Percentiles rank a stretch among this genome's conserved stretches.
Evolutionary conservation across 345 rosid species (phyloP).

Genomic region (Eutrema yunnanense): DNA sequence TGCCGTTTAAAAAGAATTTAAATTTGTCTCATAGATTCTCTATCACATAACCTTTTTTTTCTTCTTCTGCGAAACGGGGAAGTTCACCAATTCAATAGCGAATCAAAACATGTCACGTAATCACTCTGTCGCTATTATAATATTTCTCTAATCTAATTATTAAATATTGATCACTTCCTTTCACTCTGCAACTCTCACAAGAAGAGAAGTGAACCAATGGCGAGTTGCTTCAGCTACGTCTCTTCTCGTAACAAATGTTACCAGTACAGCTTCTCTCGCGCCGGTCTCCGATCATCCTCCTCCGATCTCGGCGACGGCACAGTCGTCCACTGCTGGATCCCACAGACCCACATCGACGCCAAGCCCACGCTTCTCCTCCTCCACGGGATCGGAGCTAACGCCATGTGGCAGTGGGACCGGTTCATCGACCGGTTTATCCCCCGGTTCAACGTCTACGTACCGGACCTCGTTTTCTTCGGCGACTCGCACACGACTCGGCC

Average conservation of each 20-base stretch:
- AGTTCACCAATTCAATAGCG: not conserved
- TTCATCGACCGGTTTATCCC: conserved; percentile 47
- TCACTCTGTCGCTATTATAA: not conserved
- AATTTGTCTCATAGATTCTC: not conserved
- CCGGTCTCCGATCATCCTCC: conserved; percentile 68
- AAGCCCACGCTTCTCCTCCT: conserved; percentile 60
- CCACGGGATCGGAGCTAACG: conserved; percentile 94
- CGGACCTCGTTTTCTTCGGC: conserved; percentile 88
- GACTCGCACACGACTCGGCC: conserved; percentile 71
- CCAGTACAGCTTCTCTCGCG: conserved; percentile 54
- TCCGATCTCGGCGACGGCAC: conserved; percentile 85
- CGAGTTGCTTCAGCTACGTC: conserved; percentile 59
- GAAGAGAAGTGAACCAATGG: conserved; percentile 30
- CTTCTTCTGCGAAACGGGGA: not conserved
- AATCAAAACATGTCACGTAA: conserved; percentile 23
- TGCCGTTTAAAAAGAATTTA: not conserved
- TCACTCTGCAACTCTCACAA: not conserved
- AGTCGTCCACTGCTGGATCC: conserved; percentile 80
- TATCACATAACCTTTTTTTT: not conserved
- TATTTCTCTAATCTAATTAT: not conserved
- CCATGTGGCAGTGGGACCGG: conserved; percentile 88
- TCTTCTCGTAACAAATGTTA: conserved; percentile 53
- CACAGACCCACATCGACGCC: conserved; percentile 33
- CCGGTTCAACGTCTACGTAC: conserved; percentile 78
- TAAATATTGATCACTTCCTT: not conserved